These are phyloP conservation scores for Nicotiana paniculata DNA, from an alignment of 257 asterid genomes.

Conservation along the genomic window DNA sequence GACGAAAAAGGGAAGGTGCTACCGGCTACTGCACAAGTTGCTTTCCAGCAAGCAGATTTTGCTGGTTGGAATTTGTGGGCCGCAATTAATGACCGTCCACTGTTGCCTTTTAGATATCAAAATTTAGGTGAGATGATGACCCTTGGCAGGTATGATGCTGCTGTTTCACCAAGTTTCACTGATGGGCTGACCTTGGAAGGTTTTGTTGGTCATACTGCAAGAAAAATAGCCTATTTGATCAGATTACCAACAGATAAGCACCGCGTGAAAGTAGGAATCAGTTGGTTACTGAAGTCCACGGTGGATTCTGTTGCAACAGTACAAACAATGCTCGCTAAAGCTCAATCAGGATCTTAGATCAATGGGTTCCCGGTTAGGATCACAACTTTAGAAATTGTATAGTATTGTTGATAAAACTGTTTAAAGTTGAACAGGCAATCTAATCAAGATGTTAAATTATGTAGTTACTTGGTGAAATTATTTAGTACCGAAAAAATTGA, in stretches of 20 bases:
- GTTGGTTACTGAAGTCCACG: constrained; percentile 81
- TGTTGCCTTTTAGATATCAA: constrained; percentile 94
- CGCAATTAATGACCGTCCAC: constrained; percentile 79
- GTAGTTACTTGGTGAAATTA: neutral
- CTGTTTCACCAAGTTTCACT: constrained; percentile 69
- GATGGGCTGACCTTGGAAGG: constrained; percentile 91
- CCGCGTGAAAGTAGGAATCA: constrained; percentile 76
- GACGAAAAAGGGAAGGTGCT: constrained; percentile 75
- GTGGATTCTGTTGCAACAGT: constrained; percentile 71
- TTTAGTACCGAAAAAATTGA: no score
- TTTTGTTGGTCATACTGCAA: constrained; percentile 79
- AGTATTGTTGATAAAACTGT: neutral
- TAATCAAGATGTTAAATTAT: neutral
- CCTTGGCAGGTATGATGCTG: constrained; percentile 87
- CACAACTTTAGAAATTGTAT: neutral
- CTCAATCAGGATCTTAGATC: constrained; percentile 39
- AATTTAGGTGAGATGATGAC: constrained; percentile 97
- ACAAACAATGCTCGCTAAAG: constrained; percentile 58
- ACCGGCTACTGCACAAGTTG: constrained; percentile 98
- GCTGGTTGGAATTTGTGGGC: constrained; percentile 99
- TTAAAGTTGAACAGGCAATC: constrained; percentile 27
- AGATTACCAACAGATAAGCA: constrained; percentile 92
- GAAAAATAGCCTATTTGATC: constrained; percentile 79
- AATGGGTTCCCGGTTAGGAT: neutral
- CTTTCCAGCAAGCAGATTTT: constrained; percentile 96